Evolutionary conservation across 2,329 filamentous ascomycete species (phyloP), one percentile per base, ranked within the genome.

Genomic region (Sporothrix curviconia): DNA sequence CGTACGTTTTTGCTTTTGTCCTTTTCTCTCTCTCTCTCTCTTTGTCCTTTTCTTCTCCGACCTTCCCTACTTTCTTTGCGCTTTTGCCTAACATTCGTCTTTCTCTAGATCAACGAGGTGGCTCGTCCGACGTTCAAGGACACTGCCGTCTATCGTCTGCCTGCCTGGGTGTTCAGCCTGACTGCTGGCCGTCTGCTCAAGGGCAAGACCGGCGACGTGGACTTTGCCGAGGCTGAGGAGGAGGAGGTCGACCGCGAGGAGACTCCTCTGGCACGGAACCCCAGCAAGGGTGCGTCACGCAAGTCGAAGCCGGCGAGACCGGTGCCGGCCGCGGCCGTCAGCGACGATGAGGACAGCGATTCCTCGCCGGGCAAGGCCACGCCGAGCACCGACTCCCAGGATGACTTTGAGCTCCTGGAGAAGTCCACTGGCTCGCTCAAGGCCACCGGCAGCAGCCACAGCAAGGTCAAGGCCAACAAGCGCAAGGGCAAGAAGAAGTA

Each of bases 61-160:
- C 32, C 11, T 4, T 17, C 11, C n/a, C 22, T 3, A n/a, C n/a
- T n/a, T n/a, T n/a, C n/a, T n/a, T n/a, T n/a, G n/a, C n/a, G n/a
- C n/a, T n/a, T n/a, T n/a, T n/a, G n/a, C n/a, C 42, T 55, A 55
- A 55, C 42, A 17, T 12, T 7, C n/a, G n/a, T n/a, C n/a, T n/a
- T 3, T 1, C 6, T 47, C 1, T 61, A 92, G 89, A 83, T 84
- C 67, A 82, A 91, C 59, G 90, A 96, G 70, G 85, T 99, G 60
- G 78, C 81, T 44, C 76, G 79, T 63, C 94, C 94, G 1, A 88
- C 86, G 3, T 74, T 96, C 70, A 81, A 74, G 62, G 89, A 97
- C 68, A 99, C 94, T 0, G 85, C 91, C 60, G 79, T 97, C 44
- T 82, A 88, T 71, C 86, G 87, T 55, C 75, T 95, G 5, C 94